Conservation (phyloP, 176 grass and related monocot genomes). For the Pontederia crassipes region DNA sequence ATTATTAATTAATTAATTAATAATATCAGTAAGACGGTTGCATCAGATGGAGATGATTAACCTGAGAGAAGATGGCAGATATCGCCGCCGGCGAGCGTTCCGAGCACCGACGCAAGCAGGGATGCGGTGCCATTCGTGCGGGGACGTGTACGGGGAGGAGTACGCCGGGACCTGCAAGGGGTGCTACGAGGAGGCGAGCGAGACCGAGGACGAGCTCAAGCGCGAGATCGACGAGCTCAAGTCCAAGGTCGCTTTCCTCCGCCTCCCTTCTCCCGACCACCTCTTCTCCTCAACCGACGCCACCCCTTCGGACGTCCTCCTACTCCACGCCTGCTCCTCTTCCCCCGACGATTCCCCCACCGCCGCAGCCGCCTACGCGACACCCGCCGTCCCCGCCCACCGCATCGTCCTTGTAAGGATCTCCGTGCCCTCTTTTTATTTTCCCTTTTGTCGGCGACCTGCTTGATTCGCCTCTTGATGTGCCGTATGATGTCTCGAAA, state of each 20-base stretch:
- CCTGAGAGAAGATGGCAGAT: too few relatives aligned
- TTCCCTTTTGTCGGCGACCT: not conserved
- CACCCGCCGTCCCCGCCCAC: conserved; percentile 54
- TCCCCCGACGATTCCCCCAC: conserved; percentile 7
- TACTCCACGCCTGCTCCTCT: conserved; percentile 16
- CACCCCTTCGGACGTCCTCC: not conserved
- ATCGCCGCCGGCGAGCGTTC: too few relatives aligned
- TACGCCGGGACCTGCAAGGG: conserved; percentile 86
- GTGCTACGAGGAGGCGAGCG: conserved; percentile 96
- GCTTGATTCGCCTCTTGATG: not conserved
- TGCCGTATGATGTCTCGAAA: not conserved
- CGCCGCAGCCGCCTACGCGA: conserved; percentile 3
- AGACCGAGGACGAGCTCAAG: conserved; percentile 97
- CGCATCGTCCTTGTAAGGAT: conserved; percentile 63
- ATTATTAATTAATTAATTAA: too few relatives aligned
- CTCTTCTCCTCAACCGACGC: not conserved
- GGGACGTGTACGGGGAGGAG: conserved; percentile 66
- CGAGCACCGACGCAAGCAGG: too few relatives aligned
- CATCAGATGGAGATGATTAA: too few relatives aligned
- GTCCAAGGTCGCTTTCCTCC: conserved; percentile 65
- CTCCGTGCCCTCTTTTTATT: not conserved
- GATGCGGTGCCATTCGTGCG: conserved; percentile 86
- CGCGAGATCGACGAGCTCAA: conserved; percentile 90
- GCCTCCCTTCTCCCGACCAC: conserved; percentile 41
- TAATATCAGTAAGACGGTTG: too few relatives aligned